phyloP scores from a whole-genome alignment of 2,329 filamentous ascomycete species.

The Clonostachys sp. region DNA sequence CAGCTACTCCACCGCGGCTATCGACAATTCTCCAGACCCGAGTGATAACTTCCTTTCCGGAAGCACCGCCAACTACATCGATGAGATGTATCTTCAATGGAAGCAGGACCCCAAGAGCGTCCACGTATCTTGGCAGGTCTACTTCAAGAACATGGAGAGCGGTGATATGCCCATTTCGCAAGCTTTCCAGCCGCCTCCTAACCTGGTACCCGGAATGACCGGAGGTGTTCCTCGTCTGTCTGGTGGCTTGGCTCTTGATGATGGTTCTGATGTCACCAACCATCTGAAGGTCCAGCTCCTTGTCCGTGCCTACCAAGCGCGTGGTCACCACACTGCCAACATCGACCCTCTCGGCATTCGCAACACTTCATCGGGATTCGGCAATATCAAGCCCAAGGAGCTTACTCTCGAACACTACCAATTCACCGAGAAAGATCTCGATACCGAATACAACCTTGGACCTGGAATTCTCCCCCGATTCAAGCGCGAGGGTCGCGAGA shows the following conservation, averaged over 20 bases:
- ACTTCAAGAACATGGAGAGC: slow-evolving; percentile 99
- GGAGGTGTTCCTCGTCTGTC: slow-evolving; percentile 69
- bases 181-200: slow-evolving; percentile 94
- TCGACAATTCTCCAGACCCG: slow-evolving; percentile 61
- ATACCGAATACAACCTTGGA: slow-evolving; percentile 85
- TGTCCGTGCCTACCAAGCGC: slow-evolving; percentile 94
- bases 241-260: slow-evolving; percentile 62
- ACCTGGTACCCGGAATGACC: slow-evolving; percentile 76
- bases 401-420: slow-evolving; percentile 88
- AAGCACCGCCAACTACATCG: slow-evolving; percentile 97
- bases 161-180: slow-evolving; percentile 97
- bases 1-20: slow-evolving; percentile 48
- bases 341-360: slow-evolving; percentile 95
- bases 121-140: slow-evolving; percentile 97
- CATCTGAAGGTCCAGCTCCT: slow-evolving; percentile 97
- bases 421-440: slow-evolving; percentile 90
- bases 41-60: slow-evolving; percentile 96
- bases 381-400: slow-evolving; percentile 67
- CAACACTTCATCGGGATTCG: slow-evolving; percentile 7
- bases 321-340: slow-evolving; percentile 96
- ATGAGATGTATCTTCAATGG: slow-evolving; percentile 99
- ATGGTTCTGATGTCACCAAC: slow-evolving; percentile 83
- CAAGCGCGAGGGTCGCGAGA: slow-evolving; percentile 80
- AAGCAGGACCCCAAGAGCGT: slow-evolving; percentile 90
- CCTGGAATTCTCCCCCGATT: slow-evolving; percentile 94